Percentiles rank a stretch among this genome's conserved stretches.
These are phyloP conservation scores for Diplodia mutila DNA, from an alignment of 2,329 filamentous ascomycete species.

Conservation along the genomic window DNA sequence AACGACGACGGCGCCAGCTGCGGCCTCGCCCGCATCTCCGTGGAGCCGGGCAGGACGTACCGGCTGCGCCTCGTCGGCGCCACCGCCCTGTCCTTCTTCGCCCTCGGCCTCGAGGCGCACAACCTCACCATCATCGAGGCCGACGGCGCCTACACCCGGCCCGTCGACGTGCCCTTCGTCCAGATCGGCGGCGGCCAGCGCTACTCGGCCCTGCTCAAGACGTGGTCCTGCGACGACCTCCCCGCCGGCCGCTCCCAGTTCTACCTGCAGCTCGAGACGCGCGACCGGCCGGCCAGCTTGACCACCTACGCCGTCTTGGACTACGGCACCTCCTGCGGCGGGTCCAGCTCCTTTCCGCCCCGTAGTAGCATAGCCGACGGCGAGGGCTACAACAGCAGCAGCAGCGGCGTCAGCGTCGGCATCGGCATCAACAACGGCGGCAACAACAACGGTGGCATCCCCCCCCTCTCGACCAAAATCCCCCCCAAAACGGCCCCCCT, in stretches of 20 bases:
- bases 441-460: no score
- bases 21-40: constrained; percentile 57
- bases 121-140: constrained; percentile 63
- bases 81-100: constrained; percentile 59
- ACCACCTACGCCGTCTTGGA: constrained; percentile 56
- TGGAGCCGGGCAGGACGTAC: constrained; percentile 65
- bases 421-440: neutral
- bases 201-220: constrained; percentile 60
- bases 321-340: constrained; percentile 37
- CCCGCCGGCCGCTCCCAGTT: constrained; percentile 43
- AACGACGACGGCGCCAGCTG: constrained; percentile 44
- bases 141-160: constrained; percentile 58
- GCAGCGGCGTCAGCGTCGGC: no score
- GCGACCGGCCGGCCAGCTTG: constrained; percentile 52
- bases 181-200: constrained; percentile 64
- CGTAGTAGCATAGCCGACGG: neutral
- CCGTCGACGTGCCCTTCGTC: constrained; percentile 52
- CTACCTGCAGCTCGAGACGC: constrained; percentile 55
- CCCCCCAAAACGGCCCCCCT: constrained; percentile 33
- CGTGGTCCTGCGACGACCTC: constrained; percentile 54
- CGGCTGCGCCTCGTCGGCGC: constrained; percentile 64
- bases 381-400: neutral
- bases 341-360: neutral
- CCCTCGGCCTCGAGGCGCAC: constrained; percentile 58
- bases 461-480: constrained; percentile 27